Percentiles rank a stretch among this genome's conserved stretches.
phyloP scores from a whole-genome alignment of 202 grass and related monocot species.

The Panicum virgatum region DNA sequence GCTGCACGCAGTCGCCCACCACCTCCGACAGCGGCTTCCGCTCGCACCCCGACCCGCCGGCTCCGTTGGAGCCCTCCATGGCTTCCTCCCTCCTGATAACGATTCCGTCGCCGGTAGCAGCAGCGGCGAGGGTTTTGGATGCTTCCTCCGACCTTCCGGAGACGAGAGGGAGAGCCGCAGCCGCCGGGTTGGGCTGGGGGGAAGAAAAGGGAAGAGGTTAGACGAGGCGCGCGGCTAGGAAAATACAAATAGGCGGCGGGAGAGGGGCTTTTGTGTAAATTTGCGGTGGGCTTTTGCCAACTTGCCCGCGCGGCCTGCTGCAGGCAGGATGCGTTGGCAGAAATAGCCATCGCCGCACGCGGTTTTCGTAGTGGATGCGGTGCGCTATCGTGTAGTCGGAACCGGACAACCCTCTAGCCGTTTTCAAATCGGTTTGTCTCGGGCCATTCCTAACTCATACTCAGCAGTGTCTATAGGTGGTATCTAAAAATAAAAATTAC shows the following conservation, averaged over 20 bases:
- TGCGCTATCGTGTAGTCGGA: not conserved
- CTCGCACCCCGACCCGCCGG: not conserved
- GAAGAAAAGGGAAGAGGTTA: too few species aligned
- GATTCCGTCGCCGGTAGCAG: not conserved
- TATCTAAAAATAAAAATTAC: too few species aligned
- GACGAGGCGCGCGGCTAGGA: slow-evolving; percentile 14
- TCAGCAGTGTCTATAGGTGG: too few species aligned
- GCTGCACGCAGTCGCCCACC: slow-evolving; percentile 67
- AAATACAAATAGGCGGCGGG: slow-evolving; percentile 17
- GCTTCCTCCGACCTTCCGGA: not conserved
- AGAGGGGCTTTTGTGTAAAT: slow-evolving; percentile 31
- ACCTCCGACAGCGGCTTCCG: slow-evolving; percentile 57
- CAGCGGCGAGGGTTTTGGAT: not conserved
- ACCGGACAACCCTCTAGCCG: not conserved
- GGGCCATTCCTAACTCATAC: too few species aligned
- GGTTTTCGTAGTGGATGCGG: not conserved
- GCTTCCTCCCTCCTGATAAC: not conserved
- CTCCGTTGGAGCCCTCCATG: slow-evolving; percentile 34
- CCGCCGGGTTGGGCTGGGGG: not conserved
- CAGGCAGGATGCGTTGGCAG: not conserved
- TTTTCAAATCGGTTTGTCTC: too few species aligned
- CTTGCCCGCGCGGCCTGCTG: not conserved
- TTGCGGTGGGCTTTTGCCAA: not conserved
- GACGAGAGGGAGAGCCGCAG: too few species aligned
- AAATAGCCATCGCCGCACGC: not conserved